Evolutionary conservation across 2,329 filamentous ascomycete genomes (phyloP).

Genomic region (Aplosporella prunicola): DNA sequence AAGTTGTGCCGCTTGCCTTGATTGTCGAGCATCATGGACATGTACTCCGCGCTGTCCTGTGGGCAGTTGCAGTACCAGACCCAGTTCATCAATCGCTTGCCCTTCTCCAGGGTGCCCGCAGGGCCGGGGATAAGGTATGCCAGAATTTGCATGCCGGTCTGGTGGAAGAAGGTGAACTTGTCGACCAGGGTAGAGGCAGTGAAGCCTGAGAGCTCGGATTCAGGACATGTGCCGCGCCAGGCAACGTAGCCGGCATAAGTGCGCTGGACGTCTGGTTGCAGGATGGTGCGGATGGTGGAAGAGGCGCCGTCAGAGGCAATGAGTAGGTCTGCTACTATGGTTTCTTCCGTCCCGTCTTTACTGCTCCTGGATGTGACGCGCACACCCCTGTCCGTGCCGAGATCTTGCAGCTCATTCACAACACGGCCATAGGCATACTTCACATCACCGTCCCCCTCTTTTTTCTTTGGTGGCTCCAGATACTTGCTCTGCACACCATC

Average conservation of each 20-base stretch:
- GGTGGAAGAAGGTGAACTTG: constrained; percentile 34
- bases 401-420: neutral
- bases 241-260: constrained; percentile 26
- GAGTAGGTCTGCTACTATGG: constrained; percentile 20
- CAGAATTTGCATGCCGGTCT: constrained; percentile 28
- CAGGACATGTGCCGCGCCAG: constrained; percentile 23
- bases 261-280: constrained; percentile 17
- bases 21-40: constrained; percentile 37
- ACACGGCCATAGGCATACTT: constrained; percentile 17
- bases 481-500: constrained; percentile 22
- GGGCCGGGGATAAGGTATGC: constrained; percentile 39
- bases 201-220: constrained; percentile 16
- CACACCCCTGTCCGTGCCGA: constrained; percentile 14
- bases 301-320: constrained; percentile 25
- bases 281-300: constrained; percentile 19
- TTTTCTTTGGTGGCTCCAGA: constrained; percentile 15
- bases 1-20: constrained; percentile 31
- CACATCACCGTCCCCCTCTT: constrained; percentile 13
- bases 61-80: constrained; percentile 39
- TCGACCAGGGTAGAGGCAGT: constrained; percentile 24
- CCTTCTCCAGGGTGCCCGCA: constrained; percentile 29
- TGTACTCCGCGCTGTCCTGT: constrained; percentile 30
- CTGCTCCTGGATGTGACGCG: constrained; percentile 15
- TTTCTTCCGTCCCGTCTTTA: constrained; percentile 15
- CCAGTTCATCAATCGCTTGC: constrained; percentile 37